Conservation (phyloP, 371 early-diverging fungal species). For the Mucor circinelloides region DNA sequence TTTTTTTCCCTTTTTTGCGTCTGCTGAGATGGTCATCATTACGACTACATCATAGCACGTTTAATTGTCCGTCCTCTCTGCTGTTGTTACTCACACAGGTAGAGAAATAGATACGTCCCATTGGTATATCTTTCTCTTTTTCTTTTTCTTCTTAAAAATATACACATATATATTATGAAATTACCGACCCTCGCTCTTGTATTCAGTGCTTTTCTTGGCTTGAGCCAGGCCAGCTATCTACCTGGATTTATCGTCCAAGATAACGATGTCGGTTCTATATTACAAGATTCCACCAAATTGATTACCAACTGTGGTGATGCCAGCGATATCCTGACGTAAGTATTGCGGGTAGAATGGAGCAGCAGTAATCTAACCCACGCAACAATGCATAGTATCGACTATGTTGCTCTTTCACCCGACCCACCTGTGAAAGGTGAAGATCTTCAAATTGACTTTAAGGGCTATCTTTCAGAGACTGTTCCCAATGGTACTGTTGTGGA, state of each 20-base stretch:
- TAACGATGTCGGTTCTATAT: background rate
- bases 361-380: too few relatives aligned
- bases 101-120: background rate
- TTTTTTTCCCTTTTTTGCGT: background rate
- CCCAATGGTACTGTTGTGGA: slow-evolving; percentile 53
- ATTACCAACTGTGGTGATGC: slow-evolving; percentile 30
- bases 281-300: slow-evolving; percentile 23
- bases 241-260: slow-evolving; percentile 25
- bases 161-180: slow-evolving; percentile 10
- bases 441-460: slow-evolving; percentile 57
- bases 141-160: background rate
- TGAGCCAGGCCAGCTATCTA: slow-evolving; percentile 14
- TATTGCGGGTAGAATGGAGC: background rate
- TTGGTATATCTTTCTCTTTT: slow-evolving; percentile 3
- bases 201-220: background rate
- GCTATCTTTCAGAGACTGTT: slow-evolving; percentile 48
- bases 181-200: slow-evolving; percentile 4
- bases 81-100: background rate
- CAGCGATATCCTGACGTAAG: slow-evolving; percentile 28
- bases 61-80: background rate
- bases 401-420: slow-evolving; percentile 56
- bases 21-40: slow-evolving; percentile 7
- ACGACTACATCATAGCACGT: background rate
- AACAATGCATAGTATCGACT: slow-evolving; percentile 32
- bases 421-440: slow-evolving; percentile 57